Evolutionary conservation across 495 filamentous ascomycete genomes (phyloP), one percentile per base, ranked within the genome.

Genomic region (Elasticomyces elasticus): DNA sequence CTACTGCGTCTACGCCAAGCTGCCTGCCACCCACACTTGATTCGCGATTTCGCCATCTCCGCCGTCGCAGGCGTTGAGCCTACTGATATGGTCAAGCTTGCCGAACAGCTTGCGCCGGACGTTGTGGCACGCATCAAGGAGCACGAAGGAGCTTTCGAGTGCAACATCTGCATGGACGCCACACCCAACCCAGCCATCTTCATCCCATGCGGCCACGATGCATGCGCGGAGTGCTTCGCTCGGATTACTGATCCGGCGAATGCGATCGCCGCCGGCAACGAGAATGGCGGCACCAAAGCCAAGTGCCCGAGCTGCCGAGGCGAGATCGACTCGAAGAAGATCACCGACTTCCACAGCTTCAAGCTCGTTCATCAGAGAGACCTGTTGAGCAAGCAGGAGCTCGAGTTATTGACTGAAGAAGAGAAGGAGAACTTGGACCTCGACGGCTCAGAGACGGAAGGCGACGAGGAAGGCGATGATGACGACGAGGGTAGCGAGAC

Each of bases 11-110:
- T 98, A 9, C 78, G 87, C n/a, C 92, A 98, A 68, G 86, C 86
- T 27, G 92, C 87, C 63, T 94, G 89, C 60, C 92, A 98, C 67
- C 89, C 90, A 0, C 86, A 94, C 65, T 72, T 98, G n/a, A 89
- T 94, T 49, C 75, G 73, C 11, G 89, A 91, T 52, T 81, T 85
- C 57, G 81, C 80, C 27, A 62, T 72, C 22, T 72, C 80, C 51
- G 71, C 73, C n/a, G 70, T 67, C 46, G 67, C 74, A 53, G 66
- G 69, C 51, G 55, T 77, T 38, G 63, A 75, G 10, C 70, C 75
- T 1, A 77, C 81, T 0, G 73, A 79, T 6, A 79, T 89, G 70
- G 48, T 80, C 12, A 75, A 74, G 9, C 74, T 92, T 20, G 89
- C 90, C 0, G 77, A 77, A 51, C 69, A 74, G 22, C 74, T 96